A percentile compares a stretch with the other conserved stretches of the same genome.
These are phyloP conservation scores for Schizosaccharomyces cryophilus DNA, from an alignment of 805 yeast genomes.

Conservation along the genomic window DNA sequence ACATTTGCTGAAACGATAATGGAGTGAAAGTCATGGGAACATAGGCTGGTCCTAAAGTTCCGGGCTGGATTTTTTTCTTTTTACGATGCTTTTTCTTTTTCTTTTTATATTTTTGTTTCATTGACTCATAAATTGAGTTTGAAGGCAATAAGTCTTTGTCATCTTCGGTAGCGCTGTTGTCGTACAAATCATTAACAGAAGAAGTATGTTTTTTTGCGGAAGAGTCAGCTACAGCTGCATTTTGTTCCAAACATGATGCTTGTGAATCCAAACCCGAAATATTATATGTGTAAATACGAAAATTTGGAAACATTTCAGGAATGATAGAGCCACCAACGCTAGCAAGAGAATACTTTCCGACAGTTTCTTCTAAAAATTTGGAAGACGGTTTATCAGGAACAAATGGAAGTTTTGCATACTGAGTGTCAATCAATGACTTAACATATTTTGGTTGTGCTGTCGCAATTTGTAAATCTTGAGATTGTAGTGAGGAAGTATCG, in stretches of 20 bases:
- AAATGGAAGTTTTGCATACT: neutral
- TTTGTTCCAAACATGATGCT: too few species aligned
- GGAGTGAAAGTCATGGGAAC: constrained; percentile 50
- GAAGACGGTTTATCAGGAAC: neutral
- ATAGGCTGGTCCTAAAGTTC: constrained; percentile 56
- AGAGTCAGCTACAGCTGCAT: too few species aligned
- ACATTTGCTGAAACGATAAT: constrained; percentile 46
- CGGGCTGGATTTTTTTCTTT: constrained; percentile 8
- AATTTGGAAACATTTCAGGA: constrained; percentile 66
- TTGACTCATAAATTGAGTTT: neutral
- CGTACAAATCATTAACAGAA: neutral
- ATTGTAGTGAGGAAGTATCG: neutral
- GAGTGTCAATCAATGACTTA: constrained; percentile 2
- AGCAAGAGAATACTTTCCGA: constrained; percentile 41
- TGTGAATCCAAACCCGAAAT: constrained; percentile 25
- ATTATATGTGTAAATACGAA: constrained; percentile 73
- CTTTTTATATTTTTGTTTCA: constrained; percentile 4
- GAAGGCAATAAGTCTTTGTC: constrained; percentile 5
- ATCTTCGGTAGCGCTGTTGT: constrained; percentile 2
- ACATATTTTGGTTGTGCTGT: neutral
- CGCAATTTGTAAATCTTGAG: neutral
- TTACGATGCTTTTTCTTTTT: constrained; percentile 12
- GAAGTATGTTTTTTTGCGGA: too few species aligned
- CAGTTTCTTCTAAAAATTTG: neutral
- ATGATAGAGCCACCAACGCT: constrained; percentile 51